Base-by-base conservation (phyloP, 495 filamentous ascomycete species). In the Hypoxylon lienhwacheense region DNA sequence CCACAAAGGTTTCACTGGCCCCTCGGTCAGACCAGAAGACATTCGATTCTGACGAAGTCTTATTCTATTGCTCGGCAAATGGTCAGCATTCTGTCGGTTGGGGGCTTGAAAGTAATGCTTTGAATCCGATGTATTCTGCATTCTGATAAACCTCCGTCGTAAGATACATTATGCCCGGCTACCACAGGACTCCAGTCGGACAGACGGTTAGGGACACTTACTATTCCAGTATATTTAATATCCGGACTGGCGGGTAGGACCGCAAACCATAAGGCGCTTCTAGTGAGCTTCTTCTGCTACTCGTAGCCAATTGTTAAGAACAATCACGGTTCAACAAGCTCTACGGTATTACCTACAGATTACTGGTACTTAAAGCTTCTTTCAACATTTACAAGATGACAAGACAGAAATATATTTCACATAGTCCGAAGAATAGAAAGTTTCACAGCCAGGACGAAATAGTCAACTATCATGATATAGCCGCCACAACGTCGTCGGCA, bases 191-290 rank as follows among this genome's bases (percentile, higher is more conserved):
- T 61, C 57, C 31, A 52, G 51, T 25, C 52, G 51, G 52, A 47
- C 17, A 47, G 26, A 51, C 21, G 34, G 35, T 61, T 55, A 34
- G 44, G 41, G 51, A 36, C 44, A 52, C 52, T 61, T 55, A 61
- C 55, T 61, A 61, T 55, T 52, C 53, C 58, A 55, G 46, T 47
- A 55, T 61, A 61, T 55, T 61, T 61, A 61, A 61, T 61, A 55
- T 55, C 58, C 57, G 47, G 58, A 22, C 58, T 53, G 58, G 58
- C 58, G 58, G 58, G 51, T 61, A 56, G 41, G 51, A 29, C 36
- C 35, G 53, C 47, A 41, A 33, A 50, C 32, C 48, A 39, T 0
- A 21, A 61, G 40, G 47, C 36, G 12, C 46, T 40, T 55, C 32
- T 37, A 44, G 25, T 31, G 55, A 45, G 47, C 47, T 29, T 50